phyloP scores from a whole-genome alignment of 2,329 filamentous ascomycete species.

The Botrytis sinoallii region DNA sequence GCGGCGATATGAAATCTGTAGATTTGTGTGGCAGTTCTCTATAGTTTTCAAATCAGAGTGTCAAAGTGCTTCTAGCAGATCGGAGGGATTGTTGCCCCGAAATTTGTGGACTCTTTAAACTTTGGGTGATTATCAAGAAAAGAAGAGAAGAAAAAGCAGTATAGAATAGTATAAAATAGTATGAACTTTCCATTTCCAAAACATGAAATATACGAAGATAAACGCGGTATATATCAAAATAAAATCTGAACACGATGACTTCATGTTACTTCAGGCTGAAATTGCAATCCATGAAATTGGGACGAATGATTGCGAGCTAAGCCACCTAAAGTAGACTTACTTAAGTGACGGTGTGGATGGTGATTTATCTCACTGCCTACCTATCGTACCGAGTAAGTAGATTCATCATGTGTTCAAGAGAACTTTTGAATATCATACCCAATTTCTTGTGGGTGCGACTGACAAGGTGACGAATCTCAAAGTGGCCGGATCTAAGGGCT shows the following conservation, averaged over 20 bases:
- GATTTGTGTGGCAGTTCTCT: background rate
- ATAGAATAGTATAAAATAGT: background rate
- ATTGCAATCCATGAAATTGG: background rate
- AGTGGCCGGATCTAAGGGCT: background rate
- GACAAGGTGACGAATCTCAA: background rate
- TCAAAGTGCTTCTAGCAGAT: background rate
- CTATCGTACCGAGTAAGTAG: no score
- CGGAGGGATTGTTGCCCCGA: background rate
- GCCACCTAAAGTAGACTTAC: background rate
- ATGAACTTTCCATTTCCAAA: background rate
- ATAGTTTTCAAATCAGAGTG: background rate
- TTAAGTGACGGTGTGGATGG: background rate
- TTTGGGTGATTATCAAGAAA: background rate
- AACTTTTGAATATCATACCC: background rate
- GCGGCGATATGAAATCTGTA: background rate
- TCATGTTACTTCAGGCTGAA: background rate
- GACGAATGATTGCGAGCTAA: background rate
- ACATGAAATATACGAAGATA: background rate
- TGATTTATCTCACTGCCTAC: no score
- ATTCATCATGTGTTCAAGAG: slow-evolving; percentile 4
- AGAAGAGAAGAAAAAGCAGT: background rate
- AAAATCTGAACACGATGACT: background rate
- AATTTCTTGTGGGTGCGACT: background rate
- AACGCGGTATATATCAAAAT: background rate
- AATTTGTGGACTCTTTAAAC: background rate